Base-by-base conservation (phyloP, 176 grass and related monocot genomes). In the Alopecurus myosuroides region DNA sequence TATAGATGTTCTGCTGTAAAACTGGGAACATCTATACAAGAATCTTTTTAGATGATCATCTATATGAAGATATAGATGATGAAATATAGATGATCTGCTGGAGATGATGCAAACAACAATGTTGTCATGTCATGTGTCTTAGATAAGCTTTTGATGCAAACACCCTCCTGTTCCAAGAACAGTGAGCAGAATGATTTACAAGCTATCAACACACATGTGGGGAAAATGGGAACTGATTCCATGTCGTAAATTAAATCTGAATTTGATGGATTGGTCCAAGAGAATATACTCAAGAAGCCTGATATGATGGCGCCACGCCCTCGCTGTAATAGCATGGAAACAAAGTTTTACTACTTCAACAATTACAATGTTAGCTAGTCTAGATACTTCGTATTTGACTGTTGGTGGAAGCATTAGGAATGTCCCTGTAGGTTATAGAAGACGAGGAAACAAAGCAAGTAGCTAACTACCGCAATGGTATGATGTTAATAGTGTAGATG, bases 271-370 rank as follows among this genome's bases (percentile, higher is more conserved):
- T 78, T 80, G 69, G 82, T 50, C 17, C 35, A 83, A 51, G 85
- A 86, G 19, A 91, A 91, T 63, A 42, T 77, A 25, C 87, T 90
- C 5, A 95, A 93, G 66, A 98, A 86, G 62, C 91, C 93, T 62
- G 87, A 93, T 84, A 88, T 90, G 52, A 85, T 93, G 40, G 20
- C 93, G 8, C 85, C 89, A 10, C 94, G 91, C 60, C 89, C 95
- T 81, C 95, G 93, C 28, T 98, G 95, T 68, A 86, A 91, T 53
- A 98, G 93, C 80, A 95, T 89, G 91, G 89, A 95, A 44, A 98
- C 93, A 36, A 98, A 98, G 81, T 98, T 98, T 42, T 93, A 92
- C 88, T 98, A 95, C 77, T 98, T 93, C 64, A 98, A 98, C 80
- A 95, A 98, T 57, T 93, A 95, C 85, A 98, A 91, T 30, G 85